Conservation (phyloP, 2,329 filamentous ascomycete genomes). For the Trichoderma simmonsii region DNA sequence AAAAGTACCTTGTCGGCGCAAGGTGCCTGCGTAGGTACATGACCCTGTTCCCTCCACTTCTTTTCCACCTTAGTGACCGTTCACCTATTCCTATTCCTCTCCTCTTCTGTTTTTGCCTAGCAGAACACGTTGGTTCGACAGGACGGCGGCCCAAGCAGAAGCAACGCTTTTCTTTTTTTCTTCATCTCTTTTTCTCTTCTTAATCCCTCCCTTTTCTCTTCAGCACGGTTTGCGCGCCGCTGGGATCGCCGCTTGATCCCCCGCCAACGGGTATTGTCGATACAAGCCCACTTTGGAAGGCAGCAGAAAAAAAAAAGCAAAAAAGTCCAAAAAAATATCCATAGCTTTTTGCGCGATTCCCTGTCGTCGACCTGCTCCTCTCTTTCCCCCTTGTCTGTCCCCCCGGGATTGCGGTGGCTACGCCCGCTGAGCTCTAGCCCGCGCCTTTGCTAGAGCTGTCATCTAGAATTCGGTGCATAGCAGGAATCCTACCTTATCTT, state of each 20-base stretch:
- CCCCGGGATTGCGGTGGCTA: slow-evolving; percentile 6
- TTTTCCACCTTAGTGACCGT: not conserved
- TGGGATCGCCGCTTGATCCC: not conserved
- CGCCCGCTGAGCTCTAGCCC: slow-evolving; percentile 6
- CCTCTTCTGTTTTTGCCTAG: not conserved
- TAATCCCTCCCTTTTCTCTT: not conserved
- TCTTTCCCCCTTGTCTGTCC: not conserved
- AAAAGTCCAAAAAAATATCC: not conserved
- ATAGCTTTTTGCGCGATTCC: not conserved
- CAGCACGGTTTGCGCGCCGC: not conserved
- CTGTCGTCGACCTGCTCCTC: not conserved
- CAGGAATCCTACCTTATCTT: slow-evolving; percentile 4
- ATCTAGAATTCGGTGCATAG: not conserved
- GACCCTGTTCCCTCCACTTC: not conserved
- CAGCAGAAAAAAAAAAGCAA: not conserved
- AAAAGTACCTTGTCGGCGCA: not conserved
- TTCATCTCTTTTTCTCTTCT: not conserved
- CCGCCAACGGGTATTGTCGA: not conserved
- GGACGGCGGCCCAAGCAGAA: not conserved
- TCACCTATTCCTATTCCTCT: not conserved
- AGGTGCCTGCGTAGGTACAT: not conserved
- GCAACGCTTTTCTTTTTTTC: not conserved
- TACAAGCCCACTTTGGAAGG: not conserved
- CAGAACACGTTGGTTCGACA: not conserved
- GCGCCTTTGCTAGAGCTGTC: slow-evolving; percentile 1